Evolutionary conservation across 2,329 filamentous ascomycete species (phyloP), one percentile per base, ranked within the genome.

Genomic region (Domatiomyces catenatus): DNA sequence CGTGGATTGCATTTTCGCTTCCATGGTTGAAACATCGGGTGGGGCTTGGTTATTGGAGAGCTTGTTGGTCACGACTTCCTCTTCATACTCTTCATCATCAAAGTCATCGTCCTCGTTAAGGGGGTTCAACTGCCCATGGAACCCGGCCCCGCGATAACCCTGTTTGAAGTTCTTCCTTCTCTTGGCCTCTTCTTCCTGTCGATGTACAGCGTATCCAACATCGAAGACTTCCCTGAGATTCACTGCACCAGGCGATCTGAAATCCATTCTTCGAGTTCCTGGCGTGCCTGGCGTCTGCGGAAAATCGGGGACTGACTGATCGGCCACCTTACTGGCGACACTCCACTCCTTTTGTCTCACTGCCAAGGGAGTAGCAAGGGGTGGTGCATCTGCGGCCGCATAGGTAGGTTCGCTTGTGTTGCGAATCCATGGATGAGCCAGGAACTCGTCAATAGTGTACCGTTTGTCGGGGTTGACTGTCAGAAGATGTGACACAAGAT

Each of bases 141-240:
- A 55, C 45, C 66, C 73, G 20, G 74, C 63, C 54, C 81, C 69
- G 61, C 82, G 65, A 71, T 83, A 73, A 60, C 84, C 77, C 73
- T 89, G 74, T 69, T 78, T 72, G 59, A 89, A 77, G 62, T 93
- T 86, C 67, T 93, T 94, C 56, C 87, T 80, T 49, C 88, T 81
- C 71, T 95, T 96, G 61, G 80, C 83, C 67, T 96, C 92, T 65
- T 98, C 92, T 67, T 96, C 92, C 67, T 96, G 88, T 46, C 92
- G 76, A 65, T 96, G 92, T 7, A 98, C 92, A 7, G 92, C 90
- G 62, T 98, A 98, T n/a, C 87, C 84, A 47, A 98, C 90, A 62
- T 98, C 92, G 59, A 98, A 98, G 2, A 96, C 89, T 67, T 98
- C 92, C 53, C 92, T 86, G 10, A 98, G 73, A 64, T 96, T 96